A percentile compares a stretch with the other conserved stretches of the same genome.
Conservation (phyloP, 2,329 filamentous ascomycete species). For the Cercospora brassicicola region DNA sequence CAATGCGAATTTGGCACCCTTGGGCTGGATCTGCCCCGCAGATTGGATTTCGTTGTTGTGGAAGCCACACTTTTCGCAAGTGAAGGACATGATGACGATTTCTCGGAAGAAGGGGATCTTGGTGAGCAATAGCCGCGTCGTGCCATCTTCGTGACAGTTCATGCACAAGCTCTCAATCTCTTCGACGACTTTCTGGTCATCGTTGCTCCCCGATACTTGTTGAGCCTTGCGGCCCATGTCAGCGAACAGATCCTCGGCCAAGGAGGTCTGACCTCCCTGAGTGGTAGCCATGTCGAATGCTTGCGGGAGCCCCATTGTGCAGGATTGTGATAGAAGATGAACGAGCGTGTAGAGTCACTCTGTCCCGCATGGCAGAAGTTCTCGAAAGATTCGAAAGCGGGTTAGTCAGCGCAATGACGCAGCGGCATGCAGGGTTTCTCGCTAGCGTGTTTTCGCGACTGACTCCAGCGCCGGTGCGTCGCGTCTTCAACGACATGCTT, state of each 20-base stretch:
- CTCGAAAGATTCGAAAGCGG: background rate
- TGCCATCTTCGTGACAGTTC: conserved; percentile 62
- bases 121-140: conserved; percentile 82
- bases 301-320: conserved; percentile 18
- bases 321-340: background rate
- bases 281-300: conserved; percentile 20
- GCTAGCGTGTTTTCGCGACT: conserved; percentile 1
- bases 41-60: conserved; percentile 93
- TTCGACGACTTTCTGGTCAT: conserved; percentile 52
- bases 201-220: conserved; percentile 46
- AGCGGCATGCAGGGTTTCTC: background rate
- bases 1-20: conserved; percentile 80
- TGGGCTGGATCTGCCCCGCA: conserved; percentile 86
- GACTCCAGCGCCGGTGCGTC: background rate
- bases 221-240: conserved; percentile 47
- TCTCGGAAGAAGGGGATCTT: conserved; percentile 96
- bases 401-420: conserved; percentile 5
- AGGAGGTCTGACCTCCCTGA: conserved; percentile 19
- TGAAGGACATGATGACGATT: conserved; percentile 95
- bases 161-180: conserved; percentile 57
- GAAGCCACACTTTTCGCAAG: conserved; percentile 83
- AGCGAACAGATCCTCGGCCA: conserved; percentile 53
- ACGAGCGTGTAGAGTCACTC: background rate
- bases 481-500: background rate
- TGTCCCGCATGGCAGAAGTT: background rate